Conservation (phyloP, 176 grass and related monocot species). For the Saccharum officinarum region DNA sequence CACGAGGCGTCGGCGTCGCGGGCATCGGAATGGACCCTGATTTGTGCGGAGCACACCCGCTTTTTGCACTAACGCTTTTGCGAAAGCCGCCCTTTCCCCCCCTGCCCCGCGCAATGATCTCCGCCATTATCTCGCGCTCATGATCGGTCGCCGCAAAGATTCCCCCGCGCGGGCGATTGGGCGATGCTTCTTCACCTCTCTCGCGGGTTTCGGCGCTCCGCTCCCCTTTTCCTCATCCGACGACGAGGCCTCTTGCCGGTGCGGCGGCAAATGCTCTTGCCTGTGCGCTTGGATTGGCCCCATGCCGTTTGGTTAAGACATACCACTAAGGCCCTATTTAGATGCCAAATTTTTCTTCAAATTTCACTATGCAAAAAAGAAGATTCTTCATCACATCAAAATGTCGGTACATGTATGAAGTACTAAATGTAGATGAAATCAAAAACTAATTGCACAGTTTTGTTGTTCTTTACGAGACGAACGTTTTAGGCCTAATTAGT, state of each 20-base stretch:
- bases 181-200: background rate
- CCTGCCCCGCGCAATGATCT: slow-evolving; percentile 13
- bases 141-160: slow-evolving; percentile 18
- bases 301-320: background rate
- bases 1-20: background rate
- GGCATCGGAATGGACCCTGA: background rate
- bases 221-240: background rate
- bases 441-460: too few species aligned
- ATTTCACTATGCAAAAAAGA: too few species aligned
- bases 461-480: too few species aligned
- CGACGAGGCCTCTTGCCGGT: background rate
- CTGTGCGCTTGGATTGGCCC: background rate
- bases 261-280: background rate
- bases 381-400: too few species aligned
- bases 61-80: slow-evolving; percentile 10
- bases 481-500: too few species aligned
- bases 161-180: background rate
- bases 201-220: background rate
- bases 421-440: too few species aligned
- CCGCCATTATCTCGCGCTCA: slow-evolving; percentile 27
- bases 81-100: slow-evolving; percentile 36
- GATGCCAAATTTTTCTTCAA: too few species aligned
- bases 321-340: too few species aligned
- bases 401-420: too few species aligned
- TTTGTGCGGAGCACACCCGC: slow-evolving; percentile 1